These are phyloP conservation scores for Glarea lozoyensis DNA, from an alignment of 495 filamentous ascomycete species.

Conservation along the genomic window DNA sequence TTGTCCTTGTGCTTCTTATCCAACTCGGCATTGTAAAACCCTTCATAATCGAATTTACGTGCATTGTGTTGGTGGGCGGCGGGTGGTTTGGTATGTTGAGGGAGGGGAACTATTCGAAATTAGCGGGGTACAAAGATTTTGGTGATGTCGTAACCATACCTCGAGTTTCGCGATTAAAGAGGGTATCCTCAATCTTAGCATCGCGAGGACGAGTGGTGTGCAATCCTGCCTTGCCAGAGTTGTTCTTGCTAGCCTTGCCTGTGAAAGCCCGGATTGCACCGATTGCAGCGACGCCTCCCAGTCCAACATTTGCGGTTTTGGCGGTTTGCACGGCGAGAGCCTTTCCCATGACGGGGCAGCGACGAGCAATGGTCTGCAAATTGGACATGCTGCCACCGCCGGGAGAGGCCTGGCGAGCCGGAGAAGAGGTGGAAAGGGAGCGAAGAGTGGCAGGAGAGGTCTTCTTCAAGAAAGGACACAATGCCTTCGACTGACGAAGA, in stretches of 20 bases:
- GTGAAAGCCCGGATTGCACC: conserved; percentile 35
- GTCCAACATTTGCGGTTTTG: conserved; percentile 33
- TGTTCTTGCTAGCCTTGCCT: conserved; percentile 33
- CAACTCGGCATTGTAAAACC: conserved; percentile 78
- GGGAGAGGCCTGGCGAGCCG: conserved; percentile 47
- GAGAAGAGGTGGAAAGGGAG: conserved; percentile 72
- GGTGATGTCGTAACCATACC: conserved; percentile 35
- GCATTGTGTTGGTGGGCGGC: conserved; percentile 13
- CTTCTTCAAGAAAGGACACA: conserved; percentile 96
- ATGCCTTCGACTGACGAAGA: conserved; percentile 82
- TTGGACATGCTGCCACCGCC: conserved; percentile 94
- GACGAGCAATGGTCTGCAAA: conserved; percentile 85
- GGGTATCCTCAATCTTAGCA: conserved; percentile 58
- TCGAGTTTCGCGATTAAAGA: conserved; percentile 52
- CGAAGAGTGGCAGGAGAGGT: conserved; percentile 84
- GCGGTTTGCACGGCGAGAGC: conserved; percentile 84
- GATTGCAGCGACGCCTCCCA: conserved; percentile 32
- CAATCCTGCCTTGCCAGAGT: conserved; percentile 56
- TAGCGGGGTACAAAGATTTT: conserved; percentile 6
- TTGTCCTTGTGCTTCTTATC: conserved; percentile 99
- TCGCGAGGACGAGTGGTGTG: conserved; percentile 70
- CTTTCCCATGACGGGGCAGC: conserved; percentile 98
- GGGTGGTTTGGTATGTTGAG: conserved; percentile 14
- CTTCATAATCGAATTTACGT: conserved; percentile 77
- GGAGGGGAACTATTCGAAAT: conserved; percentile 8